Evolutionary conservation across 2,329 filamentous ascomycete species (phyloP).

Genomic region (Epichloe typhina): DNA sequence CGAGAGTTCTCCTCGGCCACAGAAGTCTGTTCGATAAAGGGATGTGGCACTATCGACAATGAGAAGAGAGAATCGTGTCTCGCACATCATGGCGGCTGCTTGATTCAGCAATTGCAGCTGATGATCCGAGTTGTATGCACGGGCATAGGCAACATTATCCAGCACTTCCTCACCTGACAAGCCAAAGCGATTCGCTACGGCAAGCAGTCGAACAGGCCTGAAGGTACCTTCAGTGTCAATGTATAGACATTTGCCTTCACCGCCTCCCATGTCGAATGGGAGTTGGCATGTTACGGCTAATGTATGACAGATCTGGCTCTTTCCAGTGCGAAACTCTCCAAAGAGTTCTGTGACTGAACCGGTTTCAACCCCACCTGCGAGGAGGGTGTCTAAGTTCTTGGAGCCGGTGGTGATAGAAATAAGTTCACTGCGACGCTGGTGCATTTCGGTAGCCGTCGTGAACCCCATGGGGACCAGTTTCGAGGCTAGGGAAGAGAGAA

Average conservation of each 20-base stretch:
- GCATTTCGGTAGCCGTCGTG: constrained; percentile 98
- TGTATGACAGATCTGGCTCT: constrained; percentile 97
- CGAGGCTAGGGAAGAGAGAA: constrained; percentile 45
- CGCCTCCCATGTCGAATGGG: constrained; percentile 97
- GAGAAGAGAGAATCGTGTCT: constrained; percentile 90
- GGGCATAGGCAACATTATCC: constrained; percentile 95
- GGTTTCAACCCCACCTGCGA: constrained; percentile 90
- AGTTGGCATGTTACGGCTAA: constrained; percentile 96
- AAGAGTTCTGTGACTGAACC: constrained; percentile 98
- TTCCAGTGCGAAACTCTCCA: constrained; percentile 94
- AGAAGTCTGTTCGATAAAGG: constrained; percentile 91
- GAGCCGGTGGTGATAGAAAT: constrained; percentile 98
- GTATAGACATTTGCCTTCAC: constrained; percentile 95
- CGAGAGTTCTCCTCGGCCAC: constrained; percentile 93
- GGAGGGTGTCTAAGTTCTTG: constrained; percentile 88
- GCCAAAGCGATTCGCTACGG: constrained; percentile 88
- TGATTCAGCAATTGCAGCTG: constrained; percentile 91
- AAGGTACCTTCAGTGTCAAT: constrained; percentile 99
- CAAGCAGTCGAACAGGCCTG: constrained; percentile 75
- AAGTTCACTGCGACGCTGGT: constrained; percentile 86
- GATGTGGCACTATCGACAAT: constrained; percentile 94
- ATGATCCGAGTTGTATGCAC: constrained; percentile 97
- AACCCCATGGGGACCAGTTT: constrained; percentile 98
- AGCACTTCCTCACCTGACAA: constrained; percentile 93
- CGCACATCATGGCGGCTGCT: constrained; percentile 97